Base-by-base conservation (phyloP, 371 early-diverging fungal genomes). In the Capillidium heterosporum region DNA sequence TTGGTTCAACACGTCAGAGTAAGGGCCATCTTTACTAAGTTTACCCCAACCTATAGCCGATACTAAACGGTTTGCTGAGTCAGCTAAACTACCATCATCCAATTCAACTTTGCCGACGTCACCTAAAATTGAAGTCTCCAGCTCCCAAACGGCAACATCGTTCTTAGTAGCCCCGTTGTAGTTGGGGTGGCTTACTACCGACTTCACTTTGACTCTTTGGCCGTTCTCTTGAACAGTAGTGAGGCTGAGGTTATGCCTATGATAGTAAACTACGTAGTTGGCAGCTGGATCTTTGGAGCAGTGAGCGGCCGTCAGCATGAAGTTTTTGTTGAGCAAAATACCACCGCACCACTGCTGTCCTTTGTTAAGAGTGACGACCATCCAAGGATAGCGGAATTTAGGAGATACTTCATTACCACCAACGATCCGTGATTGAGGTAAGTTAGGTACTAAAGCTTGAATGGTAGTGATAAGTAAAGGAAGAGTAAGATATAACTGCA, bases 301-400 rank as follows among this genome's bases (percentile, higher is more conserved):
- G 32, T 56, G 56, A 46, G 56, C 56, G 15, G 56, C 56, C 1
- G 56, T 56, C 23, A 56, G 19, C 24, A 56, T 21, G 56, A 24
- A 19, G 11, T 28, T 44, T 29, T n/a, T n/a, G 7, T 32, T 32
- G 26, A 56, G 8, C 10, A 56, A 41, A 3, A 29, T 43, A 19
- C 56, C 56, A 46, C 56, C 56, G 44, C 56, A 56, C 17, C 2
- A 7, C 11, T 51, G 52, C 19, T 27, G 8, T 44, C 40, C 35
- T 4, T 35, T 35, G 13, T 4, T 7, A 7, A 7, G 35, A 7
- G 13, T 7, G 13, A 13, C 4, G 4, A 35, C 35, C 35, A 35
- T 35, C 35, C 35, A 35, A 35, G 35, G 35, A 13, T 35, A 11
- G 11, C n/a, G 3, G 11, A 19, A 19, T 43, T 43, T 21, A 3